A percentile compares a stretch with the other conserved stretches of the same genome.
phyloP scores from a whole-genome alignment of 768 basidiomycete species.

The Xerocomellus chrysenteron region DNA sequence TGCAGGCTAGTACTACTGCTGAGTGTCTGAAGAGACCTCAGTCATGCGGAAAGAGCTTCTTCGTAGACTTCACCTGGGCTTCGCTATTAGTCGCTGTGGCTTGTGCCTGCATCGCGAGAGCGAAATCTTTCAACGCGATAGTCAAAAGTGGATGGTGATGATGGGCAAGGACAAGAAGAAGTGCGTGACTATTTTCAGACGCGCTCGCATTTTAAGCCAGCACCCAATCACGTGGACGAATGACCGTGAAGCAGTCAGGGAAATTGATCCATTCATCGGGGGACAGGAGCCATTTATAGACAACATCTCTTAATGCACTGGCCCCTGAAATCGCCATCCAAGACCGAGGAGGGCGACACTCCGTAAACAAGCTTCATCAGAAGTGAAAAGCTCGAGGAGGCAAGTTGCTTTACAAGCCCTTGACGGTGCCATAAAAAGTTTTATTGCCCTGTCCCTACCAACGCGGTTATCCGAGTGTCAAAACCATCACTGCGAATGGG shows the following conservation, averaged over 20 bases:
- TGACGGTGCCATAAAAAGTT: not conserved
- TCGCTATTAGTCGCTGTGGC: conserved; percentile 16
- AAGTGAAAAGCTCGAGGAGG: not conserved
- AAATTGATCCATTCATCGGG: not conserved
- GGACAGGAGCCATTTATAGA: not conserved
- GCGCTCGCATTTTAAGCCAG: conserved; percentile 17
- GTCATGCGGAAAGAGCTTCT: not conserved
- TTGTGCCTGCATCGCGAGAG: conserved; percentile 28
- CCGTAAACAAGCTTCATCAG: not conserved
- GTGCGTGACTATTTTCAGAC: not conserved
- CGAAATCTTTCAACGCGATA: not conserved
- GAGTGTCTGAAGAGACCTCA: conserved; percentile 39
- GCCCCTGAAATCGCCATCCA: not conserved
- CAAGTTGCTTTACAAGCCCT: not conserved
- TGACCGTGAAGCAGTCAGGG: not conserved
- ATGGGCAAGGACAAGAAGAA: not conserved
- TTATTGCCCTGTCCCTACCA: conserved; percentile 49
- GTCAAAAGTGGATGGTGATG: not conserved
- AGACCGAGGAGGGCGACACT: not conserved
- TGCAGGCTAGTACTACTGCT: conserved; percentile 61
- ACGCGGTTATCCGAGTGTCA: conserved; percentile 63
- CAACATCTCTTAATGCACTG: not conserved
- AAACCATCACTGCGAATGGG: conserved; percentile 92
- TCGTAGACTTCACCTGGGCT: conserved; percentile 20
- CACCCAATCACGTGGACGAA: conserved; percentile 21